Evolutionary conservation across 352 stramenopile genomes (phyloP).

Genomic region (Phytophthora cactorum): DNA sequence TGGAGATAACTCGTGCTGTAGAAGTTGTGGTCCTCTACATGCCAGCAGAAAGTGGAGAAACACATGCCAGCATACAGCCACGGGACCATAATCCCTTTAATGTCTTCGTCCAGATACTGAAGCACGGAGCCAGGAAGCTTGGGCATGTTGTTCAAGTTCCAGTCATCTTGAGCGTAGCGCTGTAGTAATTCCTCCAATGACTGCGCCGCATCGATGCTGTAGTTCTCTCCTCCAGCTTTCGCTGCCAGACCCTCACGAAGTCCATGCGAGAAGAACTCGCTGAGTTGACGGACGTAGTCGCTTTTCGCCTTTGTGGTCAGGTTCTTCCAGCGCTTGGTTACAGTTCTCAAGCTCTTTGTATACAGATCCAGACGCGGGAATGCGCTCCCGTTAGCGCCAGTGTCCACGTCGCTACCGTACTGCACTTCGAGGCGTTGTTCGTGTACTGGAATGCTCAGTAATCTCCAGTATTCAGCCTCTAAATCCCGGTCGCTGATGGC

Average conservation of each 20-base stretch:
- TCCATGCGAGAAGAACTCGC: conserved; percentile 64
- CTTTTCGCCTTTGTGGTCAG: conserved; percentile 39
- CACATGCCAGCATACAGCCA: conserved; percentile 99
- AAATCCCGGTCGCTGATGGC: conserved; percentile 71
- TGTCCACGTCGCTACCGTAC: conserved; percentile 94
- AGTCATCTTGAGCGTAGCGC: conserved; percentile 87
- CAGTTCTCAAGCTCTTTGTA: conserved; percentile 55
- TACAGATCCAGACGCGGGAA: conserved; percentile 81
- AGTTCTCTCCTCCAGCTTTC: conserved; percentile 25
- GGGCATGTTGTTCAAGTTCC: conserved; percentile 99
- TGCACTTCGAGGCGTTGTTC: conserved; percentile 88
- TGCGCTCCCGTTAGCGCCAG: conserved; percentile 78
- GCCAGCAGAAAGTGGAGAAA: conserved; percentile 99
- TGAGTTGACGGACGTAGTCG: conserved; percentile 43
- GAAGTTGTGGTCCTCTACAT: conserved; percentile 99
- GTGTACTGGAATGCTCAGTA: conserved; percentile 79
- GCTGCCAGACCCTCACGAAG: conserved; percentile 35
- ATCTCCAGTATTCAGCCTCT: conserved; percentile 90
- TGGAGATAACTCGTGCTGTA: conserved; percentile 99
- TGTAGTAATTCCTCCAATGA: conserved; percentile 62
- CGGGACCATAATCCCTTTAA: conserved; percentile 99
- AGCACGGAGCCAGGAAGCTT: conserved; percentile 94
- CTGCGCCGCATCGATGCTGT: conserved; percentile 20
- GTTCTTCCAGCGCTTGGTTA: conserved; percentile 63
- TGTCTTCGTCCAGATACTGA: conserved; percentile 95